Evolutionary conservation across 2,329 filamentous ascomycete genomes (phyloP), one percentile per base, ranked within the genome.

Genomic region (Plectosphaerella sp.): DNA sequence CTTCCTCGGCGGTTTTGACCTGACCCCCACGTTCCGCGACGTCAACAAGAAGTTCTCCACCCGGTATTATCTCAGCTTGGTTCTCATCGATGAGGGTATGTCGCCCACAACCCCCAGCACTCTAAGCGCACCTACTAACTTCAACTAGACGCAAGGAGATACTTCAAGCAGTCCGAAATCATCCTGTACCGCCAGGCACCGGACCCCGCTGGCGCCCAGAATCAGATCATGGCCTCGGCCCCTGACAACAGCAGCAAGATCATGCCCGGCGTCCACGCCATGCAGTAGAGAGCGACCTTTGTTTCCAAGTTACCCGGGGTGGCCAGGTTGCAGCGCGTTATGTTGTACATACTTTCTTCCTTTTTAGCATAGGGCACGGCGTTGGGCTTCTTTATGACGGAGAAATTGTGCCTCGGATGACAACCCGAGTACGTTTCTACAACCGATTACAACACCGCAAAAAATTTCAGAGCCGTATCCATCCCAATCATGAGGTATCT

Each of bases 41-140:
- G 95, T 99, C 61, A 99, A 99, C 82, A 99, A 99, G 80, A 99
- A 99, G 75, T 99, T 96, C 72, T 97, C 93, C 24, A 97, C 93
- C 37, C 82, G 94, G 64, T 99, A 99, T 74, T 99, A 99, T 73
- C 82, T 99, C 57, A 97, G 92, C 67, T 75, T 99, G 57, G 94
- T 99, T 20, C 80, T 97, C 60, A 97, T 97, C 61, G 92, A 97
- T 65, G 92, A 97, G 83, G 90, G 90, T 89, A 72, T 60, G 76
- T 7, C 11, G 5, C 35, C 9, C 37, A 45, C 16, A 45, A 46
- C n/a, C 43, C 28, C 7, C 18, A 16, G 12, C 15, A 50, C 25
- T 11, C 10, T 28, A 37, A 50, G 16, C 39, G 52, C 46, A 48
- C 48, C 18, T 48, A 50, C 65, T 62, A 47, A 62, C 54, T 39